Percentiles rank a stretch among this genome's conserved stretches.
These are phyloP conservation scores for Phaseolus lunatus DNA, from an alignment of 306 rosid genomes.

Conservation along the genomic window DNA sequence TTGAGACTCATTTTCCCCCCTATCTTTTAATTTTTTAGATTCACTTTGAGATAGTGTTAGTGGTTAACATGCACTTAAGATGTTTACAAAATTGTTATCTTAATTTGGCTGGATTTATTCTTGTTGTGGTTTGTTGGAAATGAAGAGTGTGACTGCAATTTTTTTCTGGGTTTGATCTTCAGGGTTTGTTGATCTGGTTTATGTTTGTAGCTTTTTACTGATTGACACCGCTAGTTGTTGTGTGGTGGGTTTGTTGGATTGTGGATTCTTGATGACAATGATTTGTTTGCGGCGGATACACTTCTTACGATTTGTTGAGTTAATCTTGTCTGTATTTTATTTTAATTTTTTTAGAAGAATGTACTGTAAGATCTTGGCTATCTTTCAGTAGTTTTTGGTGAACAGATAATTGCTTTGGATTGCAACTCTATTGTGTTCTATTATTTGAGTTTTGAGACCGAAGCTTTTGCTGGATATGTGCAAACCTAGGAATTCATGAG, in stretches of 20 bases:
- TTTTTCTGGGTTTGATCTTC: conserved; percentile 25
- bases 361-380: conserved; percentile 17
- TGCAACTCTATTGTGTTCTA: conserved; percentile 5
- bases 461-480: conserved; percentile 36
- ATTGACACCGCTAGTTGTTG: not conserved
- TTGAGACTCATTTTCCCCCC: not conserved
- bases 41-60: not conserved
- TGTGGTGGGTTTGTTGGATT: conserved; percentile 27
- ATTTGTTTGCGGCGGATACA: conserved; percentile 17
- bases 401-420: conserved; percentile 19
- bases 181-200: conserved; percentile 37
- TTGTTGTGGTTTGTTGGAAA: conserved; percentile 8
- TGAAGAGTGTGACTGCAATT: conserved; percentile 12
- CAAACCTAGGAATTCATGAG: not conserved
- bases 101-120: conserved; percentile 1
- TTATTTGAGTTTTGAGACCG: not conserved
- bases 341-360: too few species aligned
- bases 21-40: not conserved
- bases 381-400: conserved; percentile 9
- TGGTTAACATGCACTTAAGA: not conserved
- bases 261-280: conserved; percentile 27
- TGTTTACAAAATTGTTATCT: not conserved
- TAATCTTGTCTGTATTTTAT: not conserved
- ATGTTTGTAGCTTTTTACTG: not conserved
- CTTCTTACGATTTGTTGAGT: conserved; percentile 26